Evolutionary conservation across 805 yeast species (phyloP), one percentile per base, ranked within the genome.

Genomic region (Hanseniaspora mollemarum): DNA sequence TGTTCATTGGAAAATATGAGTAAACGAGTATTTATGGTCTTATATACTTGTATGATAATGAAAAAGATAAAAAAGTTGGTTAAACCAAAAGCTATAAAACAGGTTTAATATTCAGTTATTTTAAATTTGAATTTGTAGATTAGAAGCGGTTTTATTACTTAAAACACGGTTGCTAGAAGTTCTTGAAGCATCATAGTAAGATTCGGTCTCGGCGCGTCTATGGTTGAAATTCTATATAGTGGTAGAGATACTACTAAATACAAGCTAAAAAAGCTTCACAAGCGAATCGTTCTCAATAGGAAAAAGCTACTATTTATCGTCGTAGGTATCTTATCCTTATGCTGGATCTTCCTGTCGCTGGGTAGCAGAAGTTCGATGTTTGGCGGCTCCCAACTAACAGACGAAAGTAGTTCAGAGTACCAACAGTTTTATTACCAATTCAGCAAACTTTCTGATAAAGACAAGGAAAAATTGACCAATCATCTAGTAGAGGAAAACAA

Each of bases 401-500:
- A 7, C 8, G 19, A 16, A n/a, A 32, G 5, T 32, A 32, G 35
- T 15, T 21, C 12, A 19, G 49, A 45, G 9, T 21, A 45, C 6
- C 42, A 45, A 22, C 4, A 18, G 9, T 45, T 45, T 29, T 37
- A 37, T 29, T 29, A 28, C 31, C 26, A 42, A 39, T 46, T 46
- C 16, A 16, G 29, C 15, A 38, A 31, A 15, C 28, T 46, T 16
- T 46, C 50, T 31, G 38, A 29, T 19, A 28, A 25, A 7, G 43
- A 46, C 8, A 42, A 46, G 19, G 33, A 29, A 24, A 42, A 38
- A 25, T 19, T 46, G 24, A 46, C 21, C 13, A 16, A 31, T 4
- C 39, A 46, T n/a, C 32, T 38, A 13, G 16, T 38, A 3, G 12
- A 46, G 19, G 43, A 46, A 46, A 46, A 46, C 19, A 38, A 26